Conservation (phyloP, 768 basidiomycete species). For the Tephrocybe rancida region DNA sequence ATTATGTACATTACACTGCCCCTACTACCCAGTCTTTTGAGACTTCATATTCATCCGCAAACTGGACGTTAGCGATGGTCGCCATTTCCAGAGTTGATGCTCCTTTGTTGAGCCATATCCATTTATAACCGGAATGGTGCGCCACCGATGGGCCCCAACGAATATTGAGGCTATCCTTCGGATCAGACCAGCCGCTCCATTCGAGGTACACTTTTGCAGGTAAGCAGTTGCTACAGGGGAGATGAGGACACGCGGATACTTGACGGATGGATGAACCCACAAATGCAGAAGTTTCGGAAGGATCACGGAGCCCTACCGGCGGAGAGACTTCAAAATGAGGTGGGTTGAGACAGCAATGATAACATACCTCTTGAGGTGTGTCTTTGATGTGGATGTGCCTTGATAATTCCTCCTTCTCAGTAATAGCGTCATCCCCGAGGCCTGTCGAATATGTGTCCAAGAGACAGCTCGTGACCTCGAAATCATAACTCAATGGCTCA, state of each 20-base stretch:
- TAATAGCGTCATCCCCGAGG: conserved; percentile 40
- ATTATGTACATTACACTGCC: conserved; percentile 1
- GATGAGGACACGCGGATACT: neutral
- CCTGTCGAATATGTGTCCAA: conserved; percentile 46
- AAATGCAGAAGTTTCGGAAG: conserved; percentile 53
- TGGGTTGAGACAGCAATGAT: neutral
- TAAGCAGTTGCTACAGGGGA: conserved; percentile 40
- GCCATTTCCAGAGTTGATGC: conserved; percentile 32
- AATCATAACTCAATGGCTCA: conserved; percentile 45
- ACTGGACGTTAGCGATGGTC: conserved; percentile 34
- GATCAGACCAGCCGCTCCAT: conserved; percentile 50
- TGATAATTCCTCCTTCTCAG: conserved; percentile 35
- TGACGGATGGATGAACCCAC: conserved; percentile 30
- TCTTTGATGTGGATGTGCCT: conserved; percentile 33
- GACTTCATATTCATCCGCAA: conserved; percentile 38
- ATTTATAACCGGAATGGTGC: conserved; percentile 50
- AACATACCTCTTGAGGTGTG: conserved; percentile 41
- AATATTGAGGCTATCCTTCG: conserved; percentile 34
- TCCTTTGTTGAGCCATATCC: conserved; percentile 50
- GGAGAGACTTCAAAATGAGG: neutral
- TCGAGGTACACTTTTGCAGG: conserved; percentile 43
- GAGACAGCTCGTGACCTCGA: conserved; percentile 51
- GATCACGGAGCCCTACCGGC: conserved; percentile 33
- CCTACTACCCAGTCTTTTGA: neutral
- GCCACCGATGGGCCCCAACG: conserved; percentile 47